Conservation (phyloP, 352 stramenopile genomes). For the Pythium graminicola region DNA sequence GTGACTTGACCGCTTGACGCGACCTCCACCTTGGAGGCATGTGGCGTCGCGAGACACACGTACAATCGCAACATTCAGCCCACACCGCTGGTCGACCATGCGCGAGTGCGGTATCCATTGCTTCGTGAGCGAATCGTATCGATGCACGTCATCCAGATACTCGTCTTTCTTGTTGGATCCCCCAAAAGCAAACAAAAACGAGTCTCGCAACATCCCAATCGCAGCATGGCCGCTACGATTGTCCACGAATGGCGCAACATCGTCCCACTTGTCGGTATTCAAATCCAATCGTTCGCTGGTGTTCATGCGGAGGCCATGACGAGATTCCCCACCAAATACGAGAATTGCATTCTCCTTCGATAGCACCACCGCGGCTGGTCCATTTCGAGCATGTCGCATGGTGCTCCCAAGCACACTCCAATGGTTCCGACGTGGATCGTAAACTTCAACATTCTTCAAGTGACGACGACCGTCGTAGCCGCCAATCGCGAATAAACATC, state of each 20-base stretch:
- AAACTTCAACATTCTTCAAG: constrained; percentile 60
- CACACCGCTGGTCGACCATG: constrained; percentile 56
- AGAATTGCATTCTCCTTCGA: constrained; percentile 43
- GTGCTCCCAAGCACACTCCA: constrained; percentile 33
- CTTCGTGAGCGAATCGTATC: constrained; percentile 57
- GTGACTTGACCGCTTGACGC: background rate
- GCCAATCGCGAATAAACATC: constrained; percentile 53
- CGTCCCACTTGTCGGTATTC: constrained; percentile 33
- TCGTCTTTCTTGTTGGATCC: constrained; percentile 78
- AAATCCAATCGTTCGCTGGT: constrained; percentile 52
- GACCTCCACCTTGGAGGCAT: constrained; percentile 31
- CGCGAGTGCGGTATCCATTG: constrained; percentile 53
- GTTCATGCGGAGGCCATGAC: constrained; percentile 56
- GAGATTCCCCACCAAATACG: constrained; percentile 62
- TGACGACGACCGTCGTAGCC: constrained; percentile 63
- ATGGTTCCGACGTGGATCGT: constrained; percentile 37
- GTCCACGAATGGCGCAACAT: constrained; percentile 51
- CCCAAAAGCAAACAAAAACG: constrained; percentile 62
- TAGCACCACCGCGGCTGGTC: constrained; percentile 44
- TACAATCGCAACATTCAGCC: constrained; percentile 53
- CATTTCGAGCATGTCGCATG: constrained; percentile 63
- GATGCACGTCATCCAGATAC: constrained; percentile 59
- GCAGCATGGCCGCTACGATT: constrained; percentile 60
- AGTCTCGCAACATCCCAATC: constrained; percentile 49
- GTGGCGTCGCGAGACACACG: constrained; percentile 29